Evolutionary conservation across 306 rosid genomes (phyloP), one percentile per base, ranked within the genome.

Genomic region (Pachyrhizus erosus): DNA sequence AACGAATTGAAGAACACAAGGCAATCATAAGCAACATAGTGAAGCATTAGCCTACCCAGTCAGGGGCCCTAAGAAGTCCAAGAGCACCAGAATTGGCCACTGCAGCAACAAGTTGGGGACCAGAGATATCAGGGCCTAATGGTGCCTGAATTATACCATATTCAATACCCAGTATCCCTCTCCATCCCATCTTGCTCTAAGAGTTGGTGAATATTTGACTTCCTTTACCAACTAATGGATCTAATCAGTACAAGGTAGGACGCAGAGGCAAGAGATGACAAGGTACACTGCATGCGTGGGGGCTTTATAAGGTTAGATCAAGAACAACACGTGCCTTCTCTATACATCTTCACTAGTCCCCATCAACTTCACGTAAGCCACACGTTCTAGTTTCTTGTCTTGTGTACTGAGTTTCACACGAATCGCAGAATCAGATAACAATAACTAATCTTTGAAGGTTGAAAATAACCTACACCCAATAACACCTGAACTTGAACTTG

Each of bases 21-120:
- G 17, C 31, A 23, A 23, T 10, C 4, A 61, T 60, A 14, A 62
- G 42, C 20, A 29, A 64, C 11, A 17, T 2, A 15, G 26, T 37
- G 70, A 65, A 33, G 26, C 23, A 65, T 17, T 37, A 31, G 45
- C 24, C 14, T 73, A 89, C 98, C 97, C 78, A 91, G 21, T 94
- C 94, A 74, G 93, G 98, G 62, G 91, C 75, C 70, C 92, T 84
- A 82, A 92, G 98, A 0, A 90, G 66, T 11, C 90, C 98, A 21
- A 94, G 84, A 57, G 74, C 97, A 45, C 98, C 97, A 40, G 98
- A 89, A 78, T 94, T 90, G 70, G 98, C 90, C 27, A 94, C 97
- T 8, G 94, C 89, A 51, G 98, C 97, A 55, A 90, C 97, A 69
- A 94, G 97, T n/a, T 88, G 81, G 0, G 97, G 95, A 77, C 86